phyloP scores from a whole-genome alignment of 2,329 filamentous ascomycete genomes.

The Botrytis squamosa region DNA sequence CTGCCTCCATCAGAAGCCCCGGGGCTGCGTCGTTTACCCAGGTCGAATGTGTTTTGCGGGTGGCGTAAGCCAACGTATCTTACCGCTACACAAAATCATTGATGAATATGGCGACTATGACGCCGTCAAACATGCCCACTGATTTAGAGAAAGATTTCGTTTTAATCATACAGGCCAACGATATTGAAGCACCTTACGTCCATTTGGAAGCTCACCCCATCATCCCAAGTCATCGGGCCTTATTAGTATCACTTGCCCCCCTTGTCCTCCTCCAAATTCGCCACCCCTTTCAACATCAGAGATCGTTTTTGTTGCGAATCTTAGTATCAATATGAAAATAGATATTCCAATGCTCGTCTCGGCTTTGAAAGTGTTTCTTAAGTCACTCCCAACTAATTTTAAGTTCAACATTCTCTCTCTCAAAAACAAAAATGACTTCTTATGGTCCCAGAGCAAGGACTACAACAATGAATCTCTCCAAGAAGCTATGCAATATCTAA shows the following conservation, averaged over 20 bases:
- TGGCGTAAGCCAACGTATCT: too few species aligned
- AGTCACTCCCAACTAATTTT: conserved; percentile 61
- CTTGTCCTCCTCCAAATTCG: conserved; percentile 64
- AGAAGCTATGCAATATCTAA: conserved; percentile 38
- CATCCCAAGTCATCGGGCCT: conserved; percentile 58
- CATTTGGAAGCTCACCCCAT: conserved; percentile 64
- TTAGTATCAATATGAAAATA: conserved; percentile 62
- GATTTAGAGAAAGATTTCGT: conserved; percentile 62
- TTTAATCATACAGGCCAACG: conserved; percentile 61
- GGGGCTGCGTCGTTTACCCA: too few species aligned
- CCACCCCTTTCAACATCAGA: conserved; percentile 53
- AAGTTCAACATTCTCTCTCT: conserved; percentile 71
- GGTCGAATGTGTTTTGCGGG: too few species aligned
- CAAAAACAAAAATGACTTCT: conserved; percentile 48
- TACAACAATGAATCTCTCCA: conserved; percentile 49
- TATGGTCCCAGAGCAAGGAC: conserved; percentile 49
- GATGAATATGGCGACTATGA: too few species aligned
- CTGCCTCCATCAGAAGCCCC: too few species aligned
- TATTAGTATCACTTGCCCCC: conserved; percentile 69
- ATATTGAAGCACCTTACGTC: conserved; percentile 58
- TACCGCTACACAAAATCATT: too few species aligned
- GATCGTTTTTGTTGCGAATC: conserved; percentile 72
- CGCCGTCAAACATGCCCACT: conserved; percentile 43
- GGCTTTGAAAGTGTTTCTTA: conserved; percentile 56
- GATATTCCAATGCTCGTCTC: conserved; percentile 54